Evolutionary conservation across 1,139 yeast species (phyloP).

Genomic region (Debaryomyces coudertii): DNA sequence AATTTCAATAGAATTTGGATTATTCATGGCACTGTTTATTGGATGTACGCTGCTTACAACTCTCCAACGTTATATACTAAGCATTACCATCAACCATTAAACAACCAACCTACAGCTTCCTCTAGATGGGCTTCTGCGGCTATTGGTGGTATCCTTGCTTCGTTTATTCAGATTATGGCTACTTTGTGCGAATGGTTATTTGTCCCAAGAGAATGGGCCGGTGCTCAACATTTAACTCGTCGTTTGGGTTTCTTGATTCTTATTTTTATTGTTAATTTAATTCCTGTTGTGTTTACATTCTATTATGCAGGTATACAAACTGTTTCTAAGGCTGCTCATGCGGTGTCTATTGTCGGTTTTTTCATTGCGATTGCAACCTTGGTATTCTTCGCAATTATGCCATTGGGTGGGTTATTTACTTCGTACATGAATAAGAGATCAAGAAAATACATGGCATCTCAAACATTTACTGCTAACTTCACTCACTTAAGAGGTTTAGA

Average conservation of each 20-base stretch:
- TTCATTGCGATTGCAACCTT: constrained; percentile 84
- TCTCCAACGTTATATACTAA: constrained; percentile 90
- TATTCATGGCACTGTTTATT: constrained; percentile 83
- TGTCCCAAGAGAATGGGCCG: constrained; percentile 98
- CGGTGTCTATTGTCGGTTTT: constrained; percentile 86
- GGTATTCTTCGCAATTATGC: constrained; percentile 89
- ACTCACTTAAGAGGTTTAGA: constrained; percentile 81
- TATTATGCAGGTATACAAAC: constrained; percentile 74
- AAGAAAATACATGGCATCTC: constrained; percentile 89
- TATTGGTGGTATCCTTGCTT: constrained; percentile 89
- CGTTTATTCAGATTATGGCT: constrained; percentile 79
- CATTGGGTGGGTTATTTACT: constrained; percentile 94
- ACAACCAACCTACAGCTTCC: constrained; percentile 84
- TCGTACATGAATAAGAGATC: constrained; percentile 88
- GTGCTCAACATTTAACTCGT: constrained; percentile 95
- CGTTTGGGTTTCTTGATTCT: constrained; percentile 75
- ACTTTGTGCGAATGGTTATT: constrained; percentile 93
- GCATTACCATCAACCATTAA: constrained; percentile 77
- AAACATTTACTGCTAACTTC: constrained; percentile 93
- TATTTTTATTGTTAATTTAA: constrained; percentile 73
- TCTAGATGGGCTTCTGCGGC: constrained; percentile 93
- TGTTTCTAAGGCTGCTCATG: constrained; percentile 74
- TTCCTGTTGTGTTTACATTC: constrained; percentile 85
- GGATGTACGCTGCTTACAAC: constrained; percentile 94
- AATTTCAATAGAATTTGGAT: constrained; percentile 99